phyloP scores from a whole-genome alignment of 345 rosid genomes.

The Salix udensis region DNA sequence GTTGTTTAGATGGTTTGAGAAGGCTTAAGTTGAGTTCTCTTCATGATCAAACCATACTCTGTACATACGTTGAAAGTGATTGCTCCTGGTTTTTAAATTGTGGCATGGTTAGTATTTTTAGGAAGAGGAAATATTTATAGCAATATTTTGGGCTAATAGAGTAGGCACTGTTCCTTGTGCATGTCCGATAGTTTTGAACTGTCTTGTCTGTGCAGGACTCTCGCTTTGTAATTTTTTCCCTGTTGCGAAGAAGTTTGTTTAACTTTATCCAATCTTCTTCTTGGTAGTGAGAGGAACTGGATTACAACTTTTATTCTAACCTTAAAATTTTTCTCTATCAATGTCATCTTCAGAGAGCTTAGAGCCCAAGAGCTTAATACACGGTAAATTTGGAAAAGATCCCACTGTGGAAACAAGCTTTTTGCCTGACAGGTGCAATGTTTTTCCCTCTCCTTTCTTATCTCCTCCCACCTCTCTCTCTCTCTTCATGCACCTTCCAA shows the following conservation, averaged over 20 bases:
- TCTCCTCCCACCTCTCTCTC: background rate
- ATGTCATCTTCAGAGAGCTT: constrained; percentile 2
- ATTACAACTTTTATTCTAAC: background rate
- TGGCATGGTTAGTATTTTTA: background rate
- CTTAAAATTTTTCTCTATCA: background rate
- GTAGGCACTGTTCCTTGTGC: background rate
- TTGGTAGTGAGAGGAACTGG: background rate
- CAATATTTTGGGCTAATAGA: background rate
- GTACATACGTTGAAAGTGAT: background rate
- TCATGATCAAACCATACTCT: background rate
- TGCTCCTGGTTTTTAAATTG: background rate
- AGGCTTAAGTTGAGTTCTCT: background rate
- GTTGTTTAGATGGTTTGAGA: background rate
- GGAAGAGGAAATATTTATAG: background rate
- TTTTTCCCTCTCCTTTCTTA: constrained; percentile 13
- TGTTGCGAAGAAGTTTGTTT: background rate
- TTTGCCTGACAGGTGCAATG: constrained; percentile 87
- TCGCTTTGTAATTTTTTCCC: background rate
- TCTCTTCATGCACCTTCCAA: background rate
- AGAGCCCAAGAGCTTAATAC: constrained; percentile 39
- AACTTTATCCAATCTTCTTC: background rate
- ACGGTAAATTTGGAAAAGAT: constrained; percentile 83
- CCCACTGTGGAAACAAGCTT: constrained; percentile 96
- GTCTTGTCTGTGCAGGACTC: background rate
- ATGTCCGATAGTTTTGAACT: background rate